Evolutionary conservation across 208 protist species (phyloP), one percentile per base, ranked within the genome.

Genomic region (Acanthamoeba polyphaga): DNA sequence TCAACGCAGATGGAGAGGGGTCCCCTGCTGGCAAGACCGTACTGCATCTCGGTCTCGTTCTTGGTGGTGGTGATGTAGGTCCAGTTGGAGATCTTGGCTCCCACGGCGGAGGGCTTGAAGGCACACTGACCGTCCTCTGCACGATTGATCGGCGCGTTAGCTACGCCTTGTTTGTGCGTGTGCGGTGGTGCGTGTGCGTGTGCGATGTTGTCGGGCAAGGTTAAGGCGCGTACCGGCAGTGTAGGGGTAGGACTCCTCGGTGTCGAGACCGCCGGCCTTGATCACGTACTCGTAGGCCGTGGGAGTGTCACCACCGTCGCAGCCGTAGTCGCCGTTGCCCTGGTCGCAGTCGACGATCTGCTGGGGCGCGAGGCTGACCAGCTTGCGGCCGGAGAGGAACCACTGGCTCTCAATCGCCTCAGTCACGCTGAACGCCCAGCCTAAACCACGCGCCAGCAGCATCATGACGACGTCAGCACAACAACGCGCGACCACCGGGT

Each of bases 391-490:
- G 9, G 95, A 92, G 6, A 97, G 84, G 64, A 95, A 97, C 97
- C 97, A 98, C 96, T 97, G 96, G 49, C 98, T 97, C 95, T 99
- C 99, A 62, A 99, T 97, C 92, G 98, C 97, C 87, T 98, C 97
- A 78, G 98, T 98, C n/a, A 98, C 96, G n/a, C 98, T 98, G 98
- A 99, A 99, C 80, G 98, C 96, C 98, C 98, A 99, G 97, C 98
- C 74, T 82, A 0, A 15, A 24, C 12, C 7, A 22, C 27, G 7
- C 3, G 38, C 27, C 3, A 5, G 38, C 51, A 15, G 55, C 99
- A 53, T 97, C 98, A 94, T 98, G 98, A 96, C 98, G 99, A 58
- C 15, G 53, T 51, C 74, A 90, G 58, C 97, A 24, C 8, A 17
- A 68, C 5, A 15, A 62, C 49, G 15, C 24, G 1, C 76, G 5